Conservation (phyloP, 257 asterid genomes). For the Solanum virginianum region DNA sequence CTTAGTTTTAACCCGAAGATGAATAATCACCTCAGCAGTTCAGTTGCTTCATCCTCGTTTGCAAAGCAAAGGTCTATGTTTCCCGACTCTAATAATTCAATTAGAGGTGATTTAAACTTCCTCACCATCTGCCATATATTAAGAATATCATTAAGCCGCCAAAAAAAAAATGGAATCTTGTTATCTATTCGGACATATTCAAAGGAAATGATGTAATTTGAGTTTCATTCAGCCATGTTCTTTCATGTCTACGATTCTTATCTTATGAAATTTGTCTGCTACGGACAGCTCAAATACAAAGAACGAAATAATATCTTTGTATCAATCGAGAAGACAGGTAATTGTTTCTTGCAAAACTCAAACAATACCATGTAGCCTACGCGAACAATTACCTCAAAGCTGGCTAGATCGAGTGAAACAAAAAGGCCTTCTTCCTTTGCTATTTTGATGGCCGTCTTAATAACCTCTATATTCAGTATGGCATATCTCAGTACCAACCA, state of each 20-base stretch:
- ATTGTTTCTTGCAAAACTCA: not conserved
- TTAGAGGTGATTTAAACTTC: constrained; percentile 61
- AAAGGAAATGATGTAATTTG: not conserved
- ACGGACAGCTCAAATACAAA: not conserved
- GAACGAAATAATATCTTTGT: not conserved
- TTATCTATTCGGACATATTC: not conserved
- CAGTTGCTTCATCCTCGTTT: constrained; percentile 93
- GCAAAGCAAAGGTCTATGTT: constrained; percentile 92
- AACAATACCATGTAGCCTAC: not conserved
- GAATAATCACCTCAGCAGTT: constrained; percentile 52
- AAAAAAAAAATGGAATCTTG: not conserved
- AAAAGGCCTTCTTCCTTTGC: constrained; percentile 83
- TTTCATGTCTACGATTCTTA: not conserved
- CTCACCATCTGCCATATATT: constrained; percentile 66
- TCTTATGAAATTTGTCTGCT: not conserved
- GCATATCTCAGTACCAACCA: constrained; percentile 95
- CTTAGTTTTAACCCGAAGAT: not conserved
- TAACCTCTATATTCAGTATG: constrained; percentile 54
- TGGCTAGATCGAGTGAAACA: constrained; percentile 91
- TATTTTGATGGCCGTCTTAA: constrained; percentile 56
- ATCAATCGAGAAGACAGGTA: not conserved
- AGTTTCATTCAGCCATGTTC: not conserved
- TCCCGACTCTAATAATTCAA: constrained; percentile 71
- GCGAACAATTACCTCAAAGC: constrained; percentile 69
- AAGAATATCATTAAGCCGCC: not conserved